phyloP scores from a whole-genome alignment of 345 rosid species.

The Euphorbia pulcherrima region DNA sequence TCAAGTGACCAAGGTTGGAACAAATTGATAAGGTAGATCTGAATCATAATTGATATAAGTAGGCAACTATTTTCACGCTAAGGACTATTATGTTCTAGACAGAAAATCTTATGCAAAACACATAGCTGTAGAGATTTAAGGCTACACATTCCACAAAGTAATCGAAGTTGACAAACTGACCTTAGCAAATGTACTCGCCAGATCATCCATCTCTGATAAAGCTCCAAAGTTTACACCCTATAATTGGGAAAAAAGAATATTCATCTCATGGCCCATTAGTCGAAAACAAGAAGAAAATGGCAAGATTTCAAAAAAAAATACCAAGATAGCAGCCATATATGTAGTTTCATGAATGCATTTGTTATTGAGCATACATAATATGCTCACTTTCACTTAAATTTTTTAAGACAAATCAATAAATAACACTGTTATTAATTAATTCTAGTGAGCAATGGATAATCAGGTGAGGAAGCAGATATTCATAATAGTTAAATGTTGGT shows the following conservation, averaged over 20 bases:
- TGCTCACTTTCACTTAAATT: background rate
- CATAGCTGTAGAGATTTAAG: background rate
- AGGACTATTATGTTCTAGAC: background rate
- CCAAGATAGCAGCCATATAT: background rate
- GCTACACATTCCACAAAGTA: background rate
- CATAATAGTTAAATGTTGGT: background rate
- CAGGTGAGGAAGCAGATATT: background rate
- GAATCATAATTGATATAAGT: background rate
- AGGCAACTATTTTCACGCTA: background rate
- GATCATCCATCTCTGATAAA: constrained; percentile 4
- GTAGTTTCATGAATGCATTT: background rate
- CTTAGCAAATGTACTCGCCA: constrained; percentile 1
- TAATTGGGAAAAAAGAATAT: background rate
- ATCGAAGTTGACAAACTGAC: background rate
- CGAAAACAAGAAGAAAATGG: background rate
- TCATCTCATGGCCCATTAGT: background rate
- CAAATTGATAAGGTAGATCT: background rate
- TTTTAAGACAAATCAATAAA: background rate
- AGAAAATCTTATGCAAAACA: background rate
- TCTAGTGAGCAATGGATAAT: background rate
- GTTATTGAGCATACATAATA: background rate
- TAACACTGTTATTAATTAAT: background rate
- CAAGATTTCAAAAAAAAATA: background rate
- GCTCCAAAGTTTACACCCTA: background rate
- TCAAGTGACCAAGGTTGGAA: background rate